Evolutionary conservation across 2,329 filamentous ascomycete species (phyloP).

Genomic region (Lomentospora prolificans): DNA sequence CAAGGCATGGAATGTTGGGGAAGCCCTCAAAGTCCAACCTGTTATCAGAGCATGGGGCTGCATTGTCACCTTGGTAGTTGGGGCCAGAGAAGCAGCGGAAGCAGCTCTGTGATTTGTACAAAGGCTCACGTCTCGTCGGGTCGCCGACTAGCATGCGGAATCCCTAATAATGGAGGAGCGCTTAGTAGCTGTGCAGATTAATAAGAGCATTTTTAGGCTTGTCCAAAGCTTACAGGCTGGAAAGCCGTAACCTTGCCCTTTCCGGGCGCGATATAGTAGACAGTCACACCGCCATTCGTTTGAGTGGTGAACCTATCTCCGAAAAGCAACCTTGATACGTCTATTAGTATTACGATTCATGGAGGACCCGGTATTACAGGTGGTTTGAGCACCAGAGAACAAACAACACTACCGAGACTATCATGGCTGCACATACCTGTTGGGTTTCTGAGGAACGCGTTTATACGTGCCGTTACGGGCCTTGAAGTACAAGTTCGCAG

Average conservation of each 20-base stretch:
- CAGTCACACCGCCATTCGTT: constrained; percentile 26
- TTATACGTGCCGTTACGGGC: constrained; percentile 39
- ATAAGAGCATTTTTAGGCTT: background rate
- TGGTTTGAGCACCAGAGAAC: background rate
- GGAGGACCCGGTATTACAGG: background rate
- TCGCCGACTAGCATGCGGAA: constrained; percentile 37
- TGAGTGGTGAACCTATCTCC: constrained; percentile 42
- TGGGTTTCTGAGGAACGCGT: constrained; percentile 42
- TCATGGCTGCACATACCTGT: constrained; percentile 10
- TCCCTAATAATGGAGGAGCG: constrained; percentile 22
- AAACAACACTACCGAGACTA: background rate
- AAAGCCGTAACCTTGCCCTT: constrained; percentile 28
- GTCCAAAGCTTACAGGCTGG: constrained; percentile 29
- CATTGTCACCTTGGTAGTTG: constrained; percentile 35
- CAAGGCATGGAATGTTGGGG: constrained; percentile 32
- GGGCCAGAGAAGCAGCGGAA: constrained; percentile 33
- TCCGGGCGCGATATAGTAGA: constrained; percentile 27
- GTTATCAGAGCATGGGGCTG: constrained; percentile 33
- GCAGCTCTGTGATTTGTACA: constrained; percentile 32
- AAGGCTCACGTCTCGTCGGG: constrained; percentile 23
- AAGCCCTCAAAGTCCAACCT: constrained; percentile 39
- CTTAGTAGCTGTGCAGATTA: background rate
- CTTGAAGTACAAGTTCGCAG: constrained; percentile 23
- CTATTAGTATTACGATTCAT: background rate
- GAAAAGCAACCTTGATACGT: constrained; percentile 36